Base-by-base conservation (phyloP, 2,329 filamentous ascomycete genomes). In the Aspergillus terreus region DNA sequence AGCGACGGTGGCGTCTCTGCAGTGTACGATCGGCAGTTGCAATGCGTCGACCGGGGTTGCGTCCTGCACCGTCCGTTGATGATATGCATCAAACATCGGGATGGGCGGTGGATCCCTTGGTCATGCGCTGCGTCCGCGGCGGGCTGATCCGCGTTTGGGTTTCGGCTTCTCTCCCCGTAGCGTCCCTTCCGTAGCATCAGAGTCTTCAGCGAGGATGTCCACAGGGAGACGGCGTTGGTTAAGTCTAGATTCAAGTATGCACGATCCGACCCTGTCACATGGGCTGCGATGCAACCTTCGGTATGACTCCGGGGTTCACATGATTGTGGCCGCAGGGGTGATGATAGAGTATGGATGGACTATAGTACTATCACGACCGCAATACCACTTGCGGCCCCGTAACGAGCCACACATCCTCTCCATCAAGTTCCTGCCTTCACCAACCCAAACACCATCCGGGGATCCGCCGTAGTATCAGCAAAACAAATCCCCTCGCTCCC, bases 401-500 rank as follows among this genome's bases (percentile, higher is more conserved):
- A 23, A 23, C 23, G 23, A 23, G 23, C 4, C 14, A 17, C 7
- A 38, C 40, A 42, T 14, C 40, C 17, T 23, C n/a, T 21, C 17
- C 15, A 12, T 33, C 35, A 43, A 17, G 49, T 47, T 6, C 19
- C 17, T 12, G 41, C 46, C 51, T 51, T 66, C 36, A 56, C 61
- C 43, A 70, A 42, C 14, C 59, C 62, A 64, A 74, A 73, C n/a
- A 68, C 66, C 65, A 69, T 69, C 57, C 64, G 65, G 7, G 75
- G 71, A 27, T 72, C 66, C 44, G 55, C 62, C 50, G 65, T 64
- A 10, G 75, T 77, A 65, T 78, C 75, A 41, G 74, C 75, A 55
- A 77, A 69, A 56, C 73, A 71, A 40, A 78, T 64, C 15, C 72
- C 74, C 58, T 78, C 75, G 50, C 72, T 70, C 36, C 63, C 63